These are phyloP conservation scores for Cyclotella choctawhatcheeana DNA, from an alignment of 108 stramenopile genomes.

Conservation along the genomic window DNA sequence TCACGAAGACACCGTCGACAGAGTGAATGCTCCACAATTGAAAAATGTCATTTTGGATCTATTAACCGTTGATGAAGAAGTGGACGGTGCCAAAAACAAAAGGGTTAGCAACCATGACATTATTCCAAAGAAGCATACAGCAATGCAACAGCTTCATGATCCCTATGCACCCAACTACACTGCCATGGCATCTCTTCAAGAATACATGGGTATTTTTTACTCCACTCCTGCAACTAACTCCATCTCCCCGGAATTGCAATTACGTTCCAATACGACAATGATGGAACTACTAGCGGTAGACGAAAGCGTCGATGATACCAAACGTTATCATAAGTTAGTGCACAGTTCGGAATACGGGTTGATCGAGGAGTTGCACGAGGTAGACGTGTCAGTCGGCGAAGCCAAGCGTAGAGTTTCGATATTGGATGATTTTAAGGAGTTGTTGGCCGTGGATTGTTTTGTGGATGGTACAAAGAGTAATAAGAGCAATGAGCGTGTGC, in stretches of 20 bases:
- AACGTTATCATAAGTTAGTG: constrained; percentile 17
- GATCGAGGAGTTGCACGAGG: constrained; percentile 29
- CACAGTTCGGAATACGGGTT: constrained; percentile 23
- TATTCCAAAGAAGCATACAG: too few relatives aligned
- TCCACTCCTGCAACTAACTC: constrained; percentile 2
- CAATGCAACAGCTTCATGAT: constrained; percentile 24
- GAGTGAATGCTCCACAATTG: constrained; percentile 25
- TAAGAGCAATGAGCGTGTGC: background rate
- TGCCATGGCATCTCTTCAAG: constrained; percentile 11
- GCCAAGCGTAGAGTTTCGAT: constrained; percentile 38
- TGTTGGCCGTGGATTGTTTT: constrained; percentile 42
- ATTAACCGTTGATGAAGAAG: constrained; percentile 29
- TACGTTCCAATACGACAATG: constrained; percentile 28
- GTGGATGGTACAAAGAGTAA: constrained; percentile 15
- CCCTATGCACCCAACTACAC: constrained; percentile 27
- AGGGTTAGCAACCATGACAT: constrained; percentile 9
- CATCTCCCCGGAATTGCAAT: background rate
- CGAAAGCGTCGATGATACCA: constrained; percentile 37
- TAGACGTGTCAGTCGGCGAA: constrained; percentile 35
- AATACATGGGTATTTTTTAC: constrained; percentile 25
- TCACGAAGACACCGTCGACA: constrained; percentile 13
- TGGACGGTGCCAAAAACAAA: constrained; percentile 21
- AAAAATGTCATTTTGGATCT: constrained; percentile 34
- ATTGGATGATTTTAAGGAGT: constrained; percentile 39
- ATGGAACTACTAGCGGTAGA: constrained; percentile 42